phyloP scores from a whole-genome alignment of 306 rosid species.

The Castanospermum australe region DNA sequence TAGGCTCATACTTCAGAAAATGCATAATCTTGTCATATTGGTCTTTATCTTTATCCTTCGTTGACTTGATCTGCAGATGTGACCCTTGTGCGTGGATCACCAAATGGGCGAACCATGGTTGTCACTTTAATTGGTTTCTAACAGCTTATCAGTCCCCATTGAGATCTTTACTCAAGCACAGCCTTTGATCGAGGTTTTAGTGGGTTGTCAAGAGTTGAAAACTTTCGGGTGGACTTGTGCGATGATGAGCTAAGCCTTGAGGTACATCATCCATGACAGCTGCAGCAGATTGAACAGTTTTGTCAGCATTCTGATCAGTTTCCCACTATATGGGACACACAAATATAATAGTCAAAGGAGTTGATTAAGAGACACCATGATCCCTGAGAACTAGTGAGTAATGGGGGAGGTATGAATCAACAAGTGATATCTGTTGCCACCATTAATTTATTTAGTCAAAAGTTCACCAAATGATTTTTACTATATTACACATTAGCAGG shows the following conservation, averaged over 20 bases:
- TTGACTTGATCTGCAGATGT: slow-evolving; percentile 9
- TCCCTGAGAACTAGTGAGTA: neutral
- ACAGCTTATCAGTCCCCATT: neutral
- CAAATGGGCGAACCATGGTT: neutral
- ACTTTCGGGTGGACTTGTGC: slow-evolving; percentile 8
- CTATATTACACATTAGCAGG: neutral
- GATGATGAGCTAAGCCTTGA: slow-evolving; percentile 7
- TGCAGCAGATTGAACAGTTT: slow-evolving; percentile 25
- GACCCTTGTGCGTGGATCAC: slow-evolving; percentile 8
- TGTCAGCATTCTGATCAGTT: slow-evolving; percentile 22
- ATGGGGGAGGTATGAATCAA: slow-evolving; percentile 4
- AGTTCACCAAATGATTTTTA: neutral
- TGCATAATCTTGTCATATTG: neutral
- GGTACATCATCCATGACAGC: neutral
- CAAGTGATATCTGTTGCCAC: slow-evolving; percentile 18
- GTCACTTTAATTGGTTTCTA: slow-evolving; percentile 31
- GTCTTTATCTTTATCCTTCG: neutral
- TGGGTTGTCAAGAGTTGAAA: slow-evolving; percentile 14
- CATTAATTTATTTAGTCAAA: slow-evolving; percentile 15
- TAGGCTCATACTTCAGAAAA: neutral
- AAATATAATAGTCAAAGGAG: slow-evolving; percentile 33
- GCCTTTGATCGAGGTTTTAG: slow-evolving; percentile 9
- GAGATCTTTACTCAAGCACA: neutral
- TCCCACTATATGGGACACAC: slow-evolving; percentile 33
- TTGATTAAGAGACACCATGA: neutral